Base-by-base conservation (phyloP, 352 stramenopile genomes). In the Phytopythium mirpurense region DNA sequence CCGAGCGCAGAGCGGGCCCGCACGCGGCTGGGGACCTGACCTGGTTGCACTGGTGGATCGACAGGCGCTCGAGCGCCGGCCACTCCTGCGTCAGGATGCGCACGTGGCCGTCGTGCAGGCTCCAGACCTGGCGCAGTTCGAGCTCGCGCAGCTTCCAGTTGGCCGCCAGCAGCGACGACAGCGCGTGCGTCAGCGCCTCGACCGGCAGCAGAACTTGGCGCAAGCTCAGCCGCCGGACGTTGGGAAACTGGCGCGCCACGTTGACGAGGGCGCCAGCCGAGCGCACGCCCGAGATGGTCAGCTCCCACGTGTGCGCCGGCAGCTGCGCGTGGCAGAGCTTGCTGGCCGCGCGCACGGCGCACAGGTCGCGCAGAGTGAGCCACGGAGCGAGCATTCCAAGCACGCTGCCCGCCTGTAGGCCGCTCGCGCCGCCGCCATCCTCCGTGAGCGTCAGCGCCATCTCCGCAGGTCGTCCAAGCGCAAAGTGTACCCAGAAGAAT, bases 41-140 rank as follows among this genome's bases (percentile, higher is more conserved):
- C 41, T 86, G 66, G 54, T 77, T 82, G 54, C 80, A 91, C 51
- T 88, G 62, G 1, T 57, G 45, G 56, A 89, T 62, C 12, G 52
- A 56, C 34, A 91, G 52, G 38, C 56, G 65, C 50, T 75, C 69
- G 31, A 91, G 76, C 35, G 57, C 61, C 9, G 59, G 18, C 34
- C 51, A 69, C 31, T 76, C 51, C 43, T 78, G 49, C 16, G 70
- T 65, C 35, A 68, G 45, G 0, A 83, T 56, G 21, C 65, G 57
- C 37, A 89, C 26, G 35, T 74, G 66, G 16, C 63, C 74, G 46
- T 83, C 78, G 21, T 58, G 70, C 27, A 84, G 62, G 26, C 74
- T 63, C 40, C 59, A 72, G n/a, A 91, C 65, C 26, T 68, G 64
- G 6, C 36, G 68, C 27, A 89, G 54, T 51, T 69, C 61, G 3